Base-by-base conservation (phyloP, 805 yeast species). In the Pichia kluyveri region DNA sequence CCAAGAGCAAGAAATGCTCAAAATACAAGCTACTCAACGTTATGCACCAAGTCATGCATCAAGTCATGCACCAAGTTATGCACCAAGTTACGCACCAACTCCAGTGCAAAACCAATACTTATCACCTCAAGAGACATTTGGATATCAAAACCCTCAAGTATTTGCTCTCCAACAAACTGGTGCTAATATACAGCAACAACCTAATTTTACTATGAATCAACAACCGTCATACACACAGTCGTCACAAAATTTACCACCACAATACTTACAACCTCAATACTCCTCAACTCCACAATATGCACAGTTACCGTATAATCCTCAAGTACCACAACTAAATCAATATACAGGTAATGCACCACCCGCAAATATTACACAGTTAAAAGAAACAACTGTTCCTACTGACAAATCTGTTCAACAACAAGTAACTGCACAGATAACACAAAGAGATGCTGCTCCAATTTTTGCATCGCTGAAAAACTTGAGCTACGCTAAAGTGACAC, bases 1-100 rank as follows among this genome's bases (percentile, higher is more conserved):
- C 17, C 65, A 61, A 34, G 58, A 54, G 39, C 54, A 58, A 31
- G 53, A 48, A 28, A 43, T 41, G 42, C 8, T 45, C 12, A 43
- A 47, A 31, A 36, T 40, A 4, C 51, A 48, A 34, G 12, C 27
- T 4, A 37, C 43, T 14, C 12, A 30, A 9, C n/a, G 26, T 31
- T 23, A 23, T 15, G 8, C 10, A 3, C 18, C 2, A 42, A 27
- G 12, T 18, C 23, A 34, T 27, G 5, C 31, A 26, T 15, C 14
- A 23, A 2, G n/a, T n/a, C n/a, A n/a, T n/a, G n/a, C n/a, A n/a
- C n/a, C n/a, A n/a, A n/a, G 26, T 31, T 23, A 23, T 15, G 8
- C 10, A 3, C 18, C 2, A 42, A 27, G 12, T 18, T 34, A 34
- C 17, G 5, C 31, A 26, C 23, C 14, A 23, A 2, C 32, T 11